Percentiles rank a stretch among this genome's conserved stretches.
Evolutionary conservation across 257 asterid genomes (phyloP).

Genomic region (Parsonsia alboflavescens): DNA sequence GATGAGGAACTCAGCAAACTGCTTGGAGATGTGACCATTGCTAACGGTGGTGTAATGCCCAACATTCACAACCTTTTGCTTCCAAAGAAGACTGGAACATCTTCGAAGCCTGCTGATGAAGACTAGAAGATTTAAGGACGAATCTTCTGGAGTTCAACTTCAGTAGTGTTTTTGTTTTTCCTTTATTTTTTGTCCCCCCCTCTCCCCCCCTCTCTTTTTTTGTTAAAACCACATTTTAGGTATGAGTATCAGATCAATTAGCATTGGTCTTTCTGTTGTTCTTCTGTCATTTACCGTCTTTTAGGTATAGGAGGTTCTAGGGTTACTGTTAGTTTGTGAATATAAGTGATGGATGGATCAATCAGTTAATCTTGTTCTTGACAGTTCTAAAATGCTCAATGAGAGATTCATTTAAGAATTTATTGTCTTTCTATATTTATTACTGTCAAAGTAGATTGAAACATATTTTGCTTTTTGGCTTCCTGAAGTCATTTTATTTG

Average conservation of each 20-base stretch:
- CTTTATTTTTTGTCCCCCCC: no score
- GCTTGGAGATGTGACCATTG: conserved; percentile 76
- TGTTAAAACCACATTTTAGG: no score
- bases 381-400: neutral
- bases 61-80: conserved; percentile 74
- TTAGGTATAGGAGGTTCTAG: conserved; percentile 11
- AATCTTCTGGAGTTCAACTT: neutral
- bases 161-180: no score
- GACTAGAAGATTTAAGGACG: conserved; percentile 29
- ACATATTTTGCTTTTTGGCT: neutral
- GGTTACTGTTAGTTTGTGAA: conserved; percentile 22
- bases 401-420: neutral
- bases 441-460: neutral
- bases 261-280: conserved; percentile 3
- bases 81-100: conserved; percentile 65
- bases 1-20: conserved; percentile 77
- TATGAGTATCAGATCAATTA: neutral
- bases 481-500: neutral
- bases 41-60: conserved; percentile 83
- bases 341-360: conserved; percentile 21
- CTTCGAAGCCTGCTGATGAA: conserved; percentile 55
- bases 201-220: no score
- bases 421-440: neutral
- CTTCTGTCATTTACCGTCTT: neutral
- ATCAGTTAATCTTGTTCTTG: neutral